These are phyloP conservation scores for Daldinia concentrica DNA, from an alignment of 495 filamentous ascomycete genomes.

Conservation along the genomic window DNA sequence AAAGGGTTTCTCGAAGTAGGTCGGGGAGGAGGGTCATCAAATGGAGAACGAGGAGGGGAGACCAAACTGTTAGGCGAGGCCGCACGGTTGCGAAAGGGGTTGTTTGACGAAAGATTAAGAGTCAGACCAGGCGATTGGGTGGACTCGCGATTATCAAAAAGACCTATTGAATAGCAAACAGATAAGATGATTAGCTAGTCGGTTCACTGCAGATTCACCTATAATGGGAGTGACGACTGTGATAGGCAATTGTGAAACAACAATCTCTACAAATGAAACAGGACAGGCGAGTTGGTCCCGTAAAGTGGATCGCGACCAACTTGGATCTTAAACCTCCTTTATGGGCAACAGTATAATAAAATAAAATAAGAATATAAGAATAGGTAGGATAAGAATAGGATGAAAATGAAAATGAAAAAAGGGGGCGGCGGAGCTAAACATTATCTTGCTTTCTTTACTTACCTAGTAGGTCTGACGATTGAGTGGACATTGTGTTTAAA, in stretches of 20 bases:
- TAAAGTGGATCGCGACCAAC: conserved; percentile 48
- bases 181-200: conserved; percentile 49
- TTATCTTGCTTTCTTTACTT: conserved; percentile 30
- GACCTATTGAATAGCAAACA: conserved; percentile 44
- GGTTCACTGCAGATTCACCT: conserved; percentile 50
- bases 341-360: conserved; percentile 21
- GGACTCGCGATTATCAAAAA: conserved; percentile 47
- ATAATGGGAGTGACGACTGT: conserved; percentile 53
- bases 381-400: conserved; percentile 23
- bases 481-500: conserved; percentile 32
- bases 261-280: conserved; percentile 63
- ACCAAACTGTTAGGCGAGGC: conserved; percentile 66
- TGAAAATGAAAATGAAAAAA: too few species aligned
- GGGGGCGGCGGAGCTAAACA: conserved; percentile 31
- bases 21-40: conserved; percentile 68
- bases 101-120: conserved; percentile 86
- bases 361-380: background rate
- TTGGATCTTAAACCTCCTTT: conserved; percentile 26
- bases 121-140: conserved; percentile 59
- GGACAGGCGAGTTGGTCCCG: conserved; percentile 52
- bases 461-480: conserved; percentile 40
- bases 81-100: conserved; percentile 95
- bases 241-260: conserved; percentile 60
- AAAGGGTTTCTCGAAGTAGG: conserved; percentile 92
- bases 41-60: conserved; percentile 59